Evolutionary conservation across 1,284 basidiomycete species (phyloP), one percentile per base, ranked within the genome.

Genomic region (Puccinia horiana): DNA sequence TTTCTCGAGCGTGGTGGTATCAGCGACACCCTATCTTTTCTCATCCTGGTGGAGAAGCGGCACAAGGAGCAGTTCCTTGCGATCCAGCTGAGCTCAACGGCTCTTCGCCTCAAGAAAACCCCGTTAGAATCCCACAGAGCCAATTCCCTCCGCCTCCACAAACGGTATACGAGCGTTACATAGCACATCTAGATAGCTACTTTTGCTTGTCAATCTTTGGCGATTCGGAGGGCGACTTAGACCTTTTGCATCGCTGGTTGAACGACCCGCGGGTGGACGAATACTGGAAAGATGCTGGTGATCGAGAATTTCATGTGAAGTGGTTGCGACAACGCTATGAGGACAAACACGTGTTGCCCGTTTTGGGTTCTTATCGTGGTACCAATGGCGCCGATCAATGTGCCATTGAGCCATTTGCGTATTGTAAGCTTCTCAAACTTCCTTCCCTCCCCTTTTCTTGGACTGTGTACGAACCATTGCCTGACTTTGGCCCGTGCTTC

Each of bases 171-270:
- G 65, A 70, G 52, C 78, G 78, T 12, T 80, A 80, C 52, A 73
- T 80, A 40, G 32, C 49, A 54, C 35, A 72, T 23, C 54, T 80
- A 29, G 78, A 80, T 52, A 70, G 65, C 29, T 80, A 80, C 40
- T 80, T 80, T 44, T 80, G 67, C 52, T 58, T 80, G n/a, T 80
- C 78, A 12, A 56, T 80, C 37, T 80, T 80, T 26, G 65, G 67
- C 9, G 54, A 72, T 44, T 72, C 67, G 16, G 78, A 54, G 23
- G 23, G 14, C 29, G 78, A 80, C 16, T 26, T 80, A 37, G 63
- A 80, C 42, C 37, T 80, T 11, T 44, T 80, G 35, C 78, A 80
- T 29, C 56, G 1, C 35, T 80, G 78, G 78, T 37, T 80, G 14
- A 80, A 80, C 29, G 69, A 80, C 37, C 78, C 78, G 1, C 26